A percentile compares a stretch with the other conserved stretches of the same genome.
These are phyloP conservation scores for Diaporthe sp. DNA, from an alignment of 2,329 filamentous ascomycete genomes.

Conservation along the genomic window DNA sequence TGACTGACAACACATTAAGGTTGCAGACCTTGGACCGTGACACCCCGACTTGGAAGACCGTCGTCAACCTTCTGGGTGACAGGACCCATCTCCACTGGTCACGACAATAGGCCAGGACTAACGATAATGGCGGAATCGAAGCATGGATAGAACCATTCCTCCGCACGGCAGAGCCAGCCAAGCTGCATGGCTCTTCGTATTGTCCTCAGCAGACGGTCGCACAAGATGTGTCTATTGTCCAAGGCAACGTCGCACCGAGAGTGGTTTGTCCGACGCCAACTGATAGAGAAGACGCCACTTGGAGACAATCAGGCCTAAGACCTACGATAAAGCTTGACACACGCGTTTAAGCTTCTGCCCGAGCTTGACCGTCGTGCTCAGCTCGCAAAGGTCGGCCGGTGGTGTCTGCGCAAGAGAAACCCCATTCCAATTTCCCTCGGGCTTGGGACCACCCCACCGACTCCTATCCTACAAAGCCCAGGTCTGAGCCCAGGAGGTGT, in stretches of 20 bases:
- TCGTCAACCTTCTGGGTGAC: not conserved
- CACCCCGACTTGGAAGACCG: not conserved
- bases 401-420: conserved; percentile 32
- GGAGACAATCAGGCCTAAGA: conserved; percentile 4
- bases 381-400: conserved; percentile 5
- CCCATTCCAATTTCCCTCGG: conserved; percentile 37
- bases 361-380: not conserved
- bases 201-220: not conserved
- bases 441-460: conserved; percentile 15
- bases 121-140: conserved; percentile 13
- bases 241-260: not conserved
- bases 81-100: not conserved
- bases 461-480: conserved; percentile 12
- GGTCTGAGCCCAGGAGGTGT: not conserved
- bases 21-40: not conserved
- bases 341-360: conserved; percentile 23
- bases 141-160: not conserved
- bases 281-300: conserved; percentile 17
- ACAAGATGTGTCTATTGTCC: conserved; percentile 14
- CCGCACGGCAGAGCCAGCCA: not conserved
- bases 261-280: not conserved
- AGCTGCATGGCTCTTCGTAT: conserved; percentile 19
- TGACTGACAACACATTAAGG: not conserved
- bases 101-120: not conserved
- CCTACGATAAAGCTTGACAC: conserved; percentile 25